Conservation (phyloP, 1,284 basidiomycete genomes). For the Cryptococcus amylolentus region DNA sequence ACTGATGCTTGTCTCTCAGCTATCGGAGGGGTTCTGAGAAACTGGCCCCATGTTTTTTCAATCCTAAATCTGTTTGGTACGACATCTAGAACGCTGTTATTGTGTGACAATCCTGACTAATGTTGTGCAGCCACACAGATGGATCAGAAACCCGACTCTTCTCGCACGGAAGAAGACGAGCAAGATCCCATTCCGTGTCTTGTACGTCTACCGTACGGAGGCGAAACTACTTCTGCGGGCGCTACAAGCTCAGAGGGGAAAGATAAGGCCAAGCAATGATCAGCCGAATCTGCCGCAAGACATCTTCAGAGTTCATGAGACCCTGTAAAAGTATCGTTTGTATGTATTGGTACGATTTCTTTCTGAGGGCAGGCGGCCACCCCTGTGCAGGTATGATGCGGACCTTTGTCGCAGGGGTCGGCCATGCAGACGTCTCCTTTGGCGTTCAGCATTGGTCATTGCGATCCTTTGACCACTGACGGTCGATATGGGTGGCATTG, state of each 20-base stretch:
- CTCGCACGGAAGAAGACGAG: slow-evolving; percentile 16
- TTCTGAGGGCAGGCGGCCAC: too few relatives aligned
- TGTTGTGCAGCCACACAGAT: neutral
- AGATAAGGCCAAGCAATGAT: too few relatives aligned
- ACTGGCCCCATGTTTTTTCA: slow-evolving; percentile 49
- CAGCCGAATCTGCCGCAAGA: too few relatives aligned
- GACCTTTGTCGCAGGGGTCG: too few relatives aligned
- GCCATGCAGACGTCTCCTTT: too few relatives aligned
- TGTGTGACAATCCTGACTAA: neutral
- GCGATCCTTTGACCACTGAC: too few relatives aligned
- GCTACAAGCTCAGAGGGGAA: too few relatives aligned
- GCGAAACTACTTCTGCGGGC: slow-evolving; percentile 9
- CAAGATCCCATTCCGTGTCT: slow-evolving; percentile 34
- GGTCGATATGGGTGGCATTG: too few relatives aligned
- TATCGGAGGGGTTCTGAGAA: slow-evolving; percentile 43
- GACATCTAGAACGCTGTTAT: slow-evolving; percentile 1
- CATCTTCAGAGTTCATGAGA: neutral
- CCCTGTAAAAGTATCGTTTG: neutral
- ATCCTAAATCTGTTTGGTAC: slow-evolving; percentile 45
- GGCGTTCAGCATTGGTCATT: too few relatives aligned
- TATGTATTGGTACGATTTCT: neutral
- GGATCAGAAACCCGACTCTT: neutral
- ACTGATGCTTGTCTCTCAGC: slow-evolving; percentile 19
- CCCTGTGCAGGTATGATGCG: too few relatives aligned
- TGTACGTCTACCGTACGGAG: slow-evolving; percentile 35